Evolutionary conservation across 495 filamentous ascomycete genomes (phyloP), one percentile per base, ranked within the genome.

Genomic region (Hypoxylon trugodes): DNA sequence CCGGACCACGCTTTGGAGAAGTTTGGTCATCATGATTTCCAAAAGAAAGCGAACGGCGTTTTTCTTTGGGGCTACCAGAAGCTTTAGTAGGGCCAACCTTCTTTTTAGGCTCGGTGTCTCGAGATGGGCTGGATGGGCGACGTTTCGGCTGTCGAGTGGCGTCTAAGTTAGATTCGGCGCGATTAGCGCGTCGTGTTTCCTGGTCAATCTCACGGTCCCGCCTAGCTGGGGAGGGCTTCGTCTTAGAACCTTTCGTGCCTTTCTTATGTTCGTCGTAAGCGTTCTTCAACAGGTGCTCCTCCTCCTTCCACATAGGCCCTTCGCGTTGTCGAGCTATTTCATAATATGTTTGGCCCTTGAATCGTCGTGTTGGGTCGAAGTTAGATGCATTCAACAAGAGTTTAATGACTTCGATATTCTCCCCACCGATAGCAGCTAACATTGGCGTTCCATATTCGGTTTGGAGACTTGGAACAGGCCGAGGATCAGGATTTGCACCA

Each of bases 371-470:
- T 2, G 93, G 91, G 60, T 96, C 85, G 61, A 97, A 95, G 4
- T 84, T 80, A 22, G 85, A 84, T 57, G 94, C 90, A 52, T 87
- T 86, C 1, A 97, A 80, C 4, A 98, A 82, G 7, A 96, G 82
- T 40, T 87, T 81, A 30, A 98, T 84, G 32, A 96, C 89, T 41
- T 87, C 88, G 21, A 91, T 79, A 70, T 96, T 95, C 8, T 93
- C 93, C 51, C 93, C 87, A 6, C 95, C 95, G 52, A 98, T 97
- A 1, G 95, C 92, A 30, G 92, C 92, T 24, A 97, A 82, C 84
- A 98, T 96, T 2, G 96, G 96, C 0, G 94, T 98, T 59, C 89
- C 89, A 61, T 90, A 79, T 51, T 87, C 88, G 24, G 73, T 75
- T 6, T 74, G 75, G 47, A 77, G 75, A 42, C 77, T 72, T 2